A percentile compares a stretch with the other conserved stretches of the same genome.
phyloP scores from a whole-genome alignment of 257 asterid species.

The Solanum tacnaense region DNA sequence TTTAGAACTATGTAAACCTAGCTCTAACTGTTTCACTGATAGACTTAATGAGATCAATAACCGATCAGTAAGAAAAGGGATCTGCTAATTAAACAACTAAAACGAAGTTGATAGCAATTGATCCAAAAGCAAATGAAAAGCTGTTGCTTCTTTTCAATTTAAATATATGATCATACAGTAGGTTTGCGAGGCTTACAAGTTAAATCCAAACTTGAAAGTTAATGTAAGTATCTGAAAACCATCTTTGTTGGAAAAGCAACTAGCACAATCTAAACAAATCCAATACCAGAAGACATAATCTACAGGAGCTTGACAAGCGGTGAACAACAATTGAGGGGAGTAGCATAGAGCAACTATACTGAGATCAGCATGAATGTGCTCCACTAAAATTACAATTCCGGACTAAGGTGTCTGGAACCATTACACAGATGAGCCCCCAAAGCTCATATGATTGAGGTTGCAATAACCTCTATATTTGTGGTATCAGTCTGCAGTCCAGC shows the following conservation, averaged over 20 bases:
- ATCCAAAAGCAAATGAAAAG: neutral
- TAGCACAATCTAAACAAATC: neutral
- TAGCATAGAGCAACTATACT: conserved; percentile 2
- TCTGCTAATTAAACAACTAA: neutral
- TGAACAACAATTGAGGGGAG: conserved; percentile 4
- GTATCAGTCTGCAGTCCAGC: conserved; percentile 77
- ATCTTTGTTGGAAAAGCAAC: neutral
- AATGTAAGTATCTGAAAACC: neutral
- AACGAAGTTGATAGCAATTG: neutral
- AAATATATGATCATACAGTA: neutral
- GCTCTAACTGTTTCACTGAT: neutral
- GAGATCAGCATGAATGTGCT: conserved; percentile 2
- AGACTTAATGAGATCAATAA: neutral
- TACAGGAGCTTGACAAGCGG: conserved; percentile 19
- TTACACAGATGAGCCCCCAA: conserved; percentile 11
- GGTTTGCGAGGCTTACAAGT: neutral
- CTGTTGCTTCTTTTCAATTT: neutral
- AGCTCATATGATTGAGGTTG: neutral
- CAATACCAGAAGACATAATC: conserved; percentile 9
- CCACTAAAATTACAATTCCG: conserved; percentile 7
- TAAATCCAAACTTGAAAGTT: neutral
- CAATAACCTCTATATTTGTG: neutral
- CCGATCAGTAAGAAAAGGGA: neutral
- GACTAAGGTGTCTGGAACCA: conserved; percentile 4
- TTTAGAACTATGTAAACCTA: neutral